These are phyloP conservation scores for Aquilaria malaccensis DNA, from an alignment of 345 rosid genomes.

Conservation along the genomic window DNA sequence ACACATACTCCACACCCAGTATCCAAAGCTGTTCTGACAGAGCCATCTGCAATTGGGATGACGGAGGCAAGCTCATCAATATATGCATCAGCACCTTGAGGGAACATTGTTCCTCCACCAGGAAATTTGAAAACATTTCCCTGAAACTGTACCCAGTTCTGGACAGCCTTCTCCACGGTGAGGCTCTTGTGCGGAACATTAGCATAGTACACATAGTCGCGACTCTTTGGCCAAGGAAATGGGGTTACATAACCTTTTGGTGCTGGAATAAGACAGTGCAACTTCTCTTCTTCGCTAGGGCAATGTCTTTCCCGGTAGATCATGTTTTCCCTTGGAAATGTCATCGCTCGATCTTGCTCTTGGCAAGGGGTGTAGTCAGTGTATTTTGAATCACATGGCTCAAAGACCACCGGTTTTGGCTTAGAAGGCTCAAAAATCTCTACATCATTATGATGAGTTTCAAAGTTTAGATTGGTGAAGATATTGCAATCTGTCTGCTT, in stretches of 20 bases:
- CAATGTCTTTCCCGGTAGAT: slow-evolving; percentile 94
- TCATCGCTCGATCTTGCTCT: slow-evolving; percentile 91
- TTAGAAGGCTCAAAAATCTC: slow-evolving; percentile 44
- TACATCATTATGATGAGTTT: slow-evolving; percentile 66
- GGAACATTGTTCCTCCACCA: slow-evolving; percentile 99
- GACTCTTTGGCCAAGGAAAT: slow-evolving; percentile 94
- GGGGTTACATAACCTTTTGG: slow-evolving; percentile 89
- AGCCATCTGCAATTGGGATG: slow-evolving; percentile 83
- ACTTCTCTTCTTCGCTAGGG: slow-evolving; percentile 70
- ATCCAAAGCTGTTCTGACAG: slow-evolving; percentile 90
- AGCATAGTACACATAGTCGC: slow-evolving; percentile 84
- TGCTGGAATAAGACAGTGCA: slow-evolving; percentile 84
- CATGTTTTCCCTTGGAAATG: slow-evolving; percentile 89
- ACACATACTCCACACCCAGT: slow-evolving; percentile 93
- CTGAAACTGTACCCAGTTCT: slow-evolving; percentile 91
- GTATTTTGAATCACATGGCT: slow-evolving; percentile 69
- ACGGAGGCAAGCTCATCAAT: slow-evolving; percentile 83
- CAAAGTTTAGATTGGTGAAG: slow-evolving; percentile 54
- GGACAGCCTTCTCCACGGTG: slow-evolving; percentile 84
- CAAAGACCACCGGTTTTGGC: slow-evolving; percentile 44
- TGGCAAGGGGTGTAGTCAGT: slow-evolving; percentile 96
- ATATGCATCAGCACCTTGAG: slow-evolving; percentile 96
- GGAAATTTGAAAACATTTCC: slow-evolving; percentile 94
- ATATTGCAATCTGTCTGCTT: slow-evolving; percentile 62
- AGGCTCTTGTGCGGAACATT: slow-evolving; percentile 89